Evolutionary conservation across 148 eudicot species (phyloP).

Genomic region (Beta vulgaris): DNA sequence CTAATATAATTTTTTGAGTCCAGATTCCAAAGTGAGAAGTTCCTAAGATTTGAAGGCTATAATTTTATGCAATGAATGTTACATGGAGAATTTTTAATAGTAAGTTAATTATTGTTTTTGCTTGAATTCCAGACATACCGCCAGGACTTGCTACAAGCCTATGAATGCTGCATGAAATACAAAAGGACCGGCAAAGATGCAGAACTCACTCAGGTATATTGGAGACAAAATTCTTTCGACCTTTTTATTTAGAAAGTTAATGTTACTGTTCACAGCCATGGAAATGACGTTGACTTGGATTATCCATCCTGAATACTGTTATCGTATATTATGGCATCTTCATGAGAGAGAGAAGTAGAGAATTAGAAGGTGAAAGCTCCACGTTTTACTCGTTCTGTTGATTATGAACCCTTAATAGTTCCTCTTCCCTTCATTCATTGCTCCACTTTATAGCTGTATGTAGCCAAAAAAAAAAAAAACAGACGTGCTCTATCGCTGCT

Average conservation of each 20-base stretch:
- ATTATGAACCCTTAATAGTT: too few species aligned
- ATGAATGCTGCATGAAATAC: constrained; percentile 92
- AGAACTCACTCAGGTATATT: constrained; percentile 86
- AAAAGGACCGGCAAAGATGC: constrained; percentile 88
- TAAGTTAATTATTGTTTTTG: constrained; percentile 7
- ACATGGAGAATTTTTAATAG: not conserved
- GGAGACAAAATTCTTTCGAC: not conserved
- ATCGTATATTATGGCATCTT: not conserved
- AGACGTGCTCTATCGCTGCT: not conserved
- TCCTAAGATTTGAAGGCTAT: not conserved
- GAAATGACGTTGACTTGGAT: not conserved
- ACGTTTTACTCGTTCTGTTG: not conserved
- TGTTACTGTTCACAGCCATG: not conserved
- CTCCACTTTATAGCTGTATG: not conserved
- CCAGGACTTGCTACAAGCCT: constrained; percentile 80
- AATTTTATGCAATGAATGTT: not conserved
- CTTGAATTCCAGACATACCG: constrained; percentile 65
- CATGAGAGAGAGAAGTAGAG: too few species aligned
- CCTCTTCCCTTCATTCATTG: not conserved
- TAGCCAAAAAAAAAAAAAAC: not conserved
- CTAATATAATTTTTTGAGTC: not conserved
- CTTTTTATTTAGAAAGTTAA: not conserved
- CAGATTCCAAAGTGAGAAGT: not conserved
- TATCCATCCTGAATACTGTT: too few species aligned
- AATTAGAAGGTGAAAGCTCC: too few species aligned